Conservation (phyloP, 495 filamentous ascomycete genomes). For the Glarea lozoyensis region DNA sequence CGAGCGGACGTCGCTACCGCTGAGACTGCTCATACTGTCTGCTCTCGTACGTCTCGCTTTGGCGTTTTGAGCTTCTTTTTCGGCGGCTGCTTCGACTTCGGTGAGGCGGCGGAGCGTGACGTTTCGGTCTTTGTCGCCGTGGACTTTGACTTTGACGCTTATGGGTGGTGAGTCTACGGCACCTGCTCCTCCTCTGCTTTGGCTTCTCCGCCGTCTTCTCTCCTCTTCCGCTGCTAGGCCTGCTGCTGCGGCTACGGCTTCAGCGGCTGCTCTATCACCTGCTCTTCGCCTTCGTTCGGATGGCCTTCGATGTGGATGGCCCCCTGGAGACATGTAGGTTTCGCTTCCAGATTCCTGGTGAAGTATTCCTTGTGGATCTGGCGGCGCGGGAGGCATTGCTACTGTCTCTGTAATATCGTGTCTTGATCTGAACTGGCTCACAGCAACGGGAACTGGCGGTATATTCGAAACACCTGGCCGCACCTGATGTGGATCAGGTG, state of each 20-base stretch:
- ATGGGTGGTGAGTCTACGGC: constrained; percentile 47
- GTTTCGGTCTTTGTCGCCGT: constrained; percentile 63
- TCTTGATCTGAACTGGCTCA: constrained; percentile 17
- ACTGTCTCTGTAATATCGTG: constrained; percentile 27
- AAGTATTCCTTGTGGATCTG: constrained; percentile 47
- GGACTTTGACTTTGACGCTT: constrained; percentile 72
- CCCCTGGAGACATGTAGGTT: constrained; percentile 41
- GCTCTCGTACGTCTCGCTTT: constrained; percentile 22
- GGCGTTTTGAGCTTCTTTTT: constrained; percentile 22
- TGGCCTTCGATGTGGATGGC: constrained; percentile 35
- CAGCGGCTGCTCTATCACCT: constrained; percentile 36
- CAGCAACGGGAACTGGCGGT: constrained; percentile 35
- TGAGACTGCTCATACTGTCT: constrained; percentile 39
- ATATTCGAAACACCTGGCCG: constrained; percentile 21
- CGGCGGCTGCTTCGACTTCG: constrained; percentile 61
- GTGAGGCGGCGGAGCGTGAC: constrained; percentile 74
- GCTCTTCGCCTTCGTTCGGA: constrained; percentile 30
- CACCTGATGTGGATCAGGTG: constrained; percentile 17
- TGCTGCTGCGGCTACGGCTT: constrained; percentile 37
- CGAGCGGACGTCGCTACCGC: constrained; percentile 31
- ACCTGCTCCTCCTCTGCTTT: constrained; percentile 15
- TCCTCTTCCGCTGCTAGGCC: constrained; percentile 28
- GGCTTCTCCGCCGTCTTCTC: constrained; percentile 19
- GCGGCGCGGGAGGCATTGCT: constrained; percentile 39
- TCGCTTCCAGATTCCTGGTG: constrained; percentile 49